Percentiles rank a stretch among this genome's conserved stretches.
Conservation (phyloP, 2,329 filamentous ascomycete genomes). For the Cladobotryum protrusum region DNA sequence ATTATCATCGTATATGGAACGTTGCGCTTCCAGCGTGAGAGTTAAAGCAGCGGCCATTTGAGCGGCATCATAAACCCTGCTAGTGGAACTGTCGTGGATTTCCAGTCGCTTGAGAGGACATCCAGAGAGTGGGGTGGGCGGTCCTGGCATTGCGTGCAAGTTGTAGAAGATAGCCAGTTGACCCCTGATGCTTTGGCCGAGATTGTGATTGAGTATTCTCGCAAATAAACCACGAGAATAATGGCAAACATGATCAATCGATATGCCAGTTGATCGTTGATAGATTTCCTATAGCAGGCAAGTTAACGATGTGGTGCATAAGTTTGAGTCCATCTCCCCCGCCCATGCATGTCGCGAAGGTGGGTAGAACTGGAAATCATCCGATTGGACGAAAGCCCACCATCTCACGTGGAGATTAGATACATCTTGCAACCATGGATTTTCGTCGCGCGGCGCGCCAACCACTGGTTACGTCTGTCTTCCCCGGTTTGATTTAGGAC, state of each 20-base stretch:
- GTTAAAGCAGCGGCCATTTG: slow-evolving; percentile 18
- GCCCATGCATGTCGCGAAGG: too few relatives aligned
- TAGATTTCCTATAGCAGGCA: too few relatives aligned
- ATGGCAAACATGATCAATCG: too few relatives aligned
- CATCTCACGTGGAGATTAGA: slow-evolving; percentile 18
- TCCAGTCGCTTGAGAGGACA: slow-evolving; percentile 26
- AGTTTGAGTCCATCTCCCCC: too few relatives aligned
- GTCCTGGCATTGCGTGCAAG: slow-evolving; percentile 18
- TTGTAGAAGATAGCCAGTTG: not conserved
- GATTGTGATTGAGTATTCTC: too few relatives aligned
- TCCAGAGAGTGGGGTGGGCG: slow-evolving; percentile 24
- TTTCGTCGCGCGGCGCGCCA: slow-evolving; percentile 18
- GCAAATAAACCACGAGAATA: too few relatives aligned
- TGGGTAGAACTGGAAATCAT: too few relatives aligned
- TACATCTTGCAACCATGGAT: not conserved
- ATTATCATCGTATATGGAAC: slow-evolving; percentile 7
- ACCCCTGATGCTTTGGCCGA: too few relatives aligned
- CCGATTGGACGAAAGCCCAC: too few relatives aligned
- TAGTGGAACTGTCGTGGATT: slow-evolving; percentile 18
- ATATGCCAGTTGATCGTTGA: too few relatives aligned
- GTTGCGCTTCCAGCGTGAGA: slow-evolving; percentile 24
- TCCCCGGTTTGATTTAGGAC: too few relatives aligned
- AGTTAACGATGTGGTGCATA: too few relatives aligned
- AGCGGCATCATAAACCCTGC: slow-evolving; percentile 18
- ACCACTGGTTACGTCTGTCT: not conserved